Conservation (phyloP, 1,284 basidiomycete species). For the Microbotryomycetes sp. region DNA sequence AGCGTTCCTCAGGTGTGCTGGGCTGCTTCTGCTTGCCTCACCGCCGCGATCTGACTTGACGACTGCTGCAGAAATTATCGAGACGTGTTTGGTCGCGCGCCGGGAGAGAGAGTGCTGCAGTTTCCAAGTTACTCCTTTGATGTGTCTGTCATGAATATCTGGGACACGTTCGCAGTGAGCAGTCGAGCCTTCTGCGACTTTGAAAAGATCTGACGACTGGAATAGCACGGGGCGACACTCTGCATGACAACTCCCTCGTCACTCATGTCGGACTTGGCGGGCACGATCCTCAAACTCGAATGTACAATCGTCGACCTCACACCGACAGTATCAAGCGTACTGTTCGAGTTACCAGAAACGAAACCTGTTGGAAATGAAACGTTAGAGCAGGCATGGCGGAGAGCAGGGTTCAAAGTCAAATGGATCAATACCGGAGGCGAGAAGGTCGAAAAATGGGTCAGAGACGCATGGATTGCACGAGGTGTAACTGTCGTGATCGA, state of each 20-base stretch:
- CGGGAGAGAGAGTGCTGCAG: conserved; percentile 29
- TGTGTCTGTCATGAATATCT: conserved; percentile 34
- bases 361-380: conserved; percentile 17
- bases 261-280: conserved; percentile 28
- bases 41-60: neutral
- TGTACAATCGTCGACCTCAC: conserved; percentile 34
- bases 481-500: conserved; percentile 33
- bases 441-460: conserved; percentile 29
- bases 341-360: conserved; percentile 31
- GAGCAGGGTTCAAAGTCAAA: conserved; percentile 25
- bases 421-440: conserved; percentile 34
- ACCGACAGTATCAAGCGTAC: conserved; percentile 27
- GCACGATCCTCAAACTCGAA: conserved; percentile 20
- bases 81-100: conserved; percentile 26
- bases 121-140: conserved; percentile 34
- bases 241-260: conserved; percentile 30
- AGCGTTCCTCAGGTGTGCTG: conserved; percentile 21
- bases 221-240: conserved; percentile 32
- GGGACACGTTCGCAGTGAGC: conserved; percentile 30
- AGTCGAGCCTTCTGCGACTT: neutral
- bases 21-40: neutral
- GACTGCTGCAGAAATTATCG: conserved; percentile 26
- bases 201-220: neutral
- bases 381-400: conserved; percentile 10
- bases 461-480: conserved; percentile 29